These are phyloP conservation scores for Clohesyomyces aquaticus DNA, from an alignment of 495 filamentous ascomycete genomes.

Conservation along the genomic window DNA sequence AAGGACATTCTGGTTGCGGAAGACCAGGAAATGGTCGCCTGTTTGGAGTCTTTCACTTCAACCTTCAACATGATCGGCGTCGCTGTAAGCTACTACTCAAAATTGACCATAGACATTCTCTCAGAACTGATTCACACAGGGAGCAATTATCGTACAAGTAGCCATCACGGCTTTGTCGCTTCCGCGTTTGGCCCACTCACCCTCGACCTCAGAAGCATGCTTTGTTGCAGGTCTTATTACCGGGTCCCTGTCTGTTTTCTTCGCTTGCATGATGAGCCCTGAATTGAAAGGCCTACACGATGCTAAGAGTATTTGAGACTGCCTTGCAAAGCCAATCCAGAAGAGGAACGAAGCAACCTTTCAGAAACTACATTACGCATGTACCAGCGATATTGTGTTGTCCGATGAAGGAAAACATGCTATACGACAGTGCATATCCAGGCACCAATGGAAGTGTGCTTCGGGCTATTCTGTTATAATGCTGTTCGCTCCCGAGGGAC, in stretches of 20 bases:
- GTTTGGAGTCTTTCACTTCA: slow-evolving; percentile 22
- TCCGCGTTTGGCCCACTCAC: slow-evolving; percentile 8
- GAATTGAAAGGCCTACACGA: slow-evolving; percentile 16
- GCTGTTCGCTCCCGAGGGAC: slow-evolving; percentile 12
- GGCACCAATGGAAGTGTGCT: slow-evolving; percentile 16
- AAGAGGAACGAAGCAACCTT: too few relatives aligned
- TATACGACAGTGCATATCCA: not conserved
- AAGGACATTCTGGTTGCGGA: not conserved
- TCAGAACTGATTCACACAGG: slow-evolving; percentile 9
- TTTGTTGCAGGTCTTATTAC: slow-evolving; percentile 30
- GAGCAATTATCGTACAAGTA: slow-evolving; percentile 31
- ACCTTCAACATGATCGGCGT: slow-evolving; percentile 35
- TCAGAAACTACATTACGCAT: too few relatives aligned
- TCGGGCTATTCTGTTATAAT: slow-evolving; percentile 27
- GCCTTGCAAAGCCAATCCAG: slow-evolving; percentile 15
- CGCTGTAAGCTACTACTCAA: slow-evolving; percentile 14
- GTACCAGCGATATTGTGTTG: not conserved
- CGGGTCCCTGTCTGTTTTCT: slow-evolving; percentile 30
- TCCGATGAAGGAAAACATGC: not conserved
- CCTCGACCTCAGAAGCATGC: slow-evolving; percentile 30
- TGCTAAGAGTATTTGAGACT: slow-evolving; percentile 23
- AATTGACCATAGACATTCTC: not conserved
- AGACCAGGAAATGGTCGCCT: slow-evolving; percentile 16
- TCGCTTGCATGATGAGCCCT: slow-evolving; percentile 13
- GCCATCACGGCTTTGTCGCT: slow-evolving; percentile 33